Conservation (phyloP, 257 asterid species). For the Echium plantagineum region DNA sequence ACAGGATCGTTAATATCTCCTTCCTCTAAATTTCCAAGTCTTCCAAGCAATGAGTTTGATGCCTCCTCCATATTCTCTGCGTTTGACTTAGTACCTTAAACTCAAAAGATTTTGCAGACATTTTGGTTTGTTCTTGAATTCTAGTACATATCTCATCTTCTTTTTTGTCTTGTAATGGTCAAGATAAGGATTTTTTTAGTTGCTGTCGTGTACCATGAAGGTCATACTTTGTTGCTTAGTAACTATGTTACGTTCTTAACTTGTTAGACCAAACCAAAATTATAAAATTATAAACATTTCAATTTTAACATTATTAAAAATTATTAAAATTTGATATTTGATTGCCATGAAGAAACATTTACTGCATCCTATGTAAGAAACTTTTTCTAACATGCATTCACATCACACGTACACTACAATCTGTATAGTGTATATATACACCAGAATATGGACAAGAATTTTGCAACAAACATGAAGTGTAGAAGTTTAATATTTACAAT, state of each 20-base stretch:
- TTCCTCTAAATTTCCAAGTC: neutral
- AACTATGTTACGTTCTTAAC: neutral
- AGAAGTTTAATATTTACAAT: neutral
- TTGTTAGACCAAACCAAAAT: too few relatives aligned
- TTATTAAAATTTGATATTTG: too few relatives aligned
- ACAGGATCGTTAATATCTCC: conserved; percentile 13
- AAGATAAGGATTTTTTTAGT: too few relatives aligned
- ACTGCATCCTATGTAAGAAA: neutral
- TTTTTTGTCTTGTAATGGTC: neutral
- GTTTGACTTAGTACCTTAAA: neutral
- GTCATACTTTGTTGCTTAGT: neutral
- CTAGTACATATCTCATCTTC: neutral
- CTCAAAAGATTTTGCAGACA: neutral
- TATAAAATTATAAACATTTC: neutral
- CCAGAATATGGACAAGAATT: neutral
- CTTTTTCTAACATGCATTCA: neutral
- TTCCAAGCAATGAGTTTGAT: conserved; percentile 11
- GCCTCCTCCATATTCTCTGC: neutral
- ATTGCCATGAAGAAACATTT: too few relatives aligned
- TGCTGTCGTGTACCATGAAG: neutral
- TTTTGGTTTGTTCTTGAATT: neutral
- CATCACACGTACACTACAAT: neutral
- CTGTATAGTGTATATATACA: neutral
- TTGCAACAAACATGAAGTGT: neutral
- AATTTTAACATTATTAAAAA: too few relatives aligned